A percentile compares a stretch with the other conserved stretches of the same genome.
These are phyloP conservation scores for Leccinum disarticulatum DNA, from an alignment of 768 basidiomycete species.

Conservation along the genomic window DNA sequence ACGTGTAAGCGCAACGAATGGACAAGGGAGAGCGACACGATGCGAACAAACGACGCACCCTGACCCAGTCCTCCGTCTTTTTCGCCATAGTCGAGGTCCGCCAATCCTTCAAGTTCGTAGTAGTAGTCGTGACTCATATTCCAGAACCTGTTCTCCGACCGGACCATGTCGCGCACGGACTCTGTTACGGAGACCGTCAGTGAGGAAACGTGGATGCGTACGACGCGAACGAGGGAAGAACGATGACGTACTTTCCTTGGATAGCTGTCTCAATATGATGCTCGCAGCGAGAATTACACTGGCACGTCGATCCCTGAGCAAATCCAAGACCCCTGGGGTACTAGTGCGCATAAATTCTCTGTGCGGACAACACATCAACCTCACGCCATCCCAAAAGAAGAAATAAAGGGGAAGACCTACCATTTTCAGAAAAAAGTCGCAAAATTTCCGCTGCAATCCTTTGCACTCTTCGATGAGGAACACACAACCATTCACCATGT, in stretches of 20 bases:
- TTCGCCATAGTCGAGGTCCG: slow-evolving; percentile 14
- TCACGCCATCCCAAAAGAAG: neutral
- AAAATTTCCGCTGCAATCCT: slow-evolving; percentile 15
- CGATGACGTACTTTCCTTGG: slow-evolving; percentile 15
- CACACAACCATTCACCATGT: slow-evolving; percentile 15
- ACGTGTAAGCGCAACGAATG: too few species aligned
- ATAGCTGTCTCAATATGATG: slow-evolving; percentile 12
- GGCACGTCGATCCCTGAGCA: slow-evolving; percentile 22
- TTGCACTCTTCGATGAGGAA: slow-evolving; percentile 19
- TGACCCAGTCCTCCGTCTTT: slow-evolving; percentile 9
- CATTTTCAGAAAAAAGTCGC: slow-evolving; percentile 13
- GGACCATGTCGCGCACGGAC: slow-evolving; percentile 17
- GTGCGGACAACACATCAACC: neutral
- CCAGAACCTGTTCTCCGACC: slow-evolving; percentile 16
- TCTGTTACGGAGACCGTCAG: slow-evolving; percentile 1
- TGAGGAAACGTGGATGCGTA: neutral
- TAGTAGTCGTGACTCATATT: slow-evolving; percentile 22
- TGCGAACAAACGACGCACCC: slow-evolving; percentile 7
- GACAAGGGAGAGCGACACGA: too few species aligned
- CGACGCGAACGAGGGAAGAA: neutral
- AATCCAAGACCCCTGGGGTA: slow-evolving; percentile 13
- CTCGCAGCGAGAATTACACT: slow-evolving; percentile 18
- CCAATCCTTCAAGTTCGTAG: slow-evolving; percentile 11
- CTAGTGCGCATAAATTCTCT: slow-evolving; percentile 14
- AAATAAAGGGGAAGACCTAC: slow-evolving; percentile 1